These are phyloP conservation scores for Lolium rigidum DNA, from an alignment of 176 grass and related monocot genomes.

Conservation along the genomic window DNA sequence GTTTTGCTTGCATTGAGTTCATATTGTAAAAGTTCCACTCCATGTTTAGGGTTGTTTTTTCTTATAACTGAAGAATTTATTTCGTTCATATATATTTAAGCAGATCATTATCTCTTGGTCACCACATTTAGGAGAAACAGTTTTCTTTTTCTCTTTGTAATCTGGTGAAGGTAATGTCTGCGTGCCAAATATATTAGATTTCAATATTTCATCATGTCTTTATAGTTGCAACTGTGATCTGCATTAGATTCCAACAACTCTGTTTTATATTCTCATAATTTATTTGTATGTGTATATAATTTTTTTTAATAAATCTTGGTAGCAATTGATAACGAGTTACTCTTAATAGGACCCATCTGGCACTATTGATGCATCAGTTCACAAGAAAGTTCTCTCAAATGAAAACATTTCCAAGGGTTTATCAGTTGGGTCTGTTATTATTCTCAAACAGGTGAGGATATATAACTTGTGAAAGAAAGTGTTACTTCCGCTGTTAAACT, in stretches of 20 bases:
- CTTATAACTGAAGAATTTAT: background rate
- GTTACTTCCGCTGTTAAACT: slow-evolving; percentile 18
- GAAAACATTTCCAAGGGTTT: slow-evolving; percentile 43
- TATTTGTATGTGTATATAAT: background rate
- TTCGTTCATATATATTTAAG: background rate
- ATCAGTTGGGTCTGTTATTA: slow-evolving; percentile 52
- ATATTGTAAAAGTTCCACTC: background rate
- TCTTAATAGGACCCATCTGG: slow-evolving; percentile 55
- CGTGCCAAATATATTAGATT: background rate
- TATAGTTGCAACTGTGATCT: background rate
- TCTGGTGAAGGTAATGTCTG: background rate
- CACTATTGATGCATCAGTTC: slow-evolving; percentile 49
- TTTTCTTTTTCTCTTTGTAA: background rate
- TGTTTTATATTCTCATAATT: background rate
- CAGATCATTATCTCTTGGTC: background rate
- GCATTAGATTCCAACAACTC: background rate
- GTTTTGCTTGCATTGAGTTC: background rate
- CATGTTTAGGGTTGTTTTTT: background rate
- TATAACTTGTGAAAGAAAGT: background rate
- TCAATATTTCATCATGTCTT: background rate
- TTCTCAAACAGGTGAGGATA: slow-evolving; percentile 53
- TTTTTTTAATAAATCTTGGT: background rate
- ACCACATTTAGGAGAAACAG: background rate
- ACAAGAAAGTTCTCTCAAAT: slow-evolving; percentile 47
- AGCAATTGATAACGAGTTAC: background rate